Percentiles rank a stretch among this genome's conserved stretches.
Evolutionary conservation across 176 grass and related monocot genomes (phyloP).

Genomic region (Triticum turgidum): DNA sequence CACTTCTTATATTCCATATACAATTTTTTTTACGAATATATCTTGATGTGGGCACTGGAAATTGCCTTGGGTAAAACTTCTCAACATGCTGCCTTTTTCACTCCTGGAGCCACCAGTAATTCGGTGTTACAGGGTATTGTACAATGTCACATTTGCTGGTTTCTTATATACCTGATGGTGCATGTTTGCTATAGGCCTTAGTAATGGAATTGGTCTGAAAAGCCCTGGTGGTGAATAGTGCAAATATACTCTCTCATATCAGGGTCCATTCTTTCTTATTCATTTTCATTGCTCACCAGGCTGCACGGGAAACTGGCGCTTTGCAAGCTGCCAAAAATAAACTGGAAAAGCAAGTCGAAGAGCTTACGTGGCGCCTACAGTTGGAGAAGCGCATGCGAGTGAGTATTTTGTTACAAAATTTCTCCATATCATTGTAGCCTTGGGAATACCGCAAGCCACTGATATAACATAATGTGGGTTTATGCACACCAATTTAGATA

Average conservation of each 20-base stretch:
- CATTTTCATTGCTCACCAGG: constrained; percentile 52
- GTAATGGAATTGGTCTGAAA: constrained; percentile 2
- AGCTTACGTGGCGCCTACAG: constrained; percentile 85
- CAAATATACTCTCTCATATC: neutral
- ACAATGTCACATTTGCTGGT: neutral
- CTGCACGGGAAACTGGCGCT: constrained; percentile 95
- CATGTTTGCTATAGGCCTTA: neutral
- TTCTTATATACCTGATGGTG: neutral
- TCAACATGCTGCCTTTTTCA: neutral
- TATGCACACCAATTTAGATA: neutral
- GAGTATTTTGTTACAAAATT: constrained; percentile 33
- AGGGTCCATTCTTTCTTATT: neutral
- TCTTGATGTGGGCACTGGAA: neutral
- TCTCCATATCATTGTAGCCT: constrained; percentile 9
- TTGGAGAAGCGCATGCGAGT: constrained; percentile 95
- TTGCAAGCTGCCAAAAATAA: constrained; percentile 98
- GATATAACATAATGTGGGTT: neutral
- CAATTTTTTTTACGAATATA: constrained; percentile 8
- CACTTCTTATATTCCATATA: constrained; percentile 23
- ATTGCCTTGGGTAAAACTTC: neutral
- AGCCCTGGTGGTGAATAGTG: neutral
- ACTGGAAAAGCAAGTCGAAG: constrained; percentile 96
- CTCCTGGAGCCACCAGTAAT: neutral
- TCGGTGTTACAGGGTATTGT: neutral
- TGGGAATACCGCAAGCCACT: neutral